Base-by-base conservation (phyloP, 2,329 filamentous ascomycete genomes). In the Cyphellophora europaea region DNA sequence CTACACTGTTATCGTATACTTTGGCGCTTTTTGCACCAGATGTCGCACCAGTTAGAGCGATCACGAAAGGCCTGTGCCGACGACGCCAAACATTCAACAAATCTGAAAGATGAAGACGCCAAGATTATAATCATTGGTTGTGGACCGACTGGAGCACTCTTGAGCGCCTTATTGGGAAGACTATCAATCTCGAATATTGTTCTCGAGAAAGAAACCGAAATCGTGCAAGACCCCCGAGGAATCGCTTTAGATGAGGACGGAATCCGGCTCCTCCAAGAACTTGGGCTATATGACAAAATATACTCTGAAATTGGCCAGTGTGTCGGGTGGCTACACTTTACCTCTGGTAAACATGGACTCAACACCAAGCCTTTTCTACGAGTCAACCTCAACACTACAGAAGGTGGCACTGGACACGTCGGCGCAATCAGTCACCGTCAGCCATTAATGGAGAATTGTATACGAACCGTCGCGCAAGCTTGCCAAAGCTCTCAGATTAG, bases 201-300 rank as follows among this genome's bases (percentile, higher is more conserved):
- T 2, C 21, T 58, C 3, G 53, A 57, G 25, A 51, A 46, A 32
- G 52, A 53, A 16, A 17, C 31, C 18, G 48, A 48, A n/a, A 51
- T 57, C 11, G 54, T 49, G 2, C 51, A 50, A 2, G 55, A 58
- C 33, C 54, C 55, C 2, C 41, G 54, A 14, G 55, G 52, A 4
- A 56, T 57, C n/a, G 49, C 49, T 5, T 37, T 57, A 4, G 53
- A 57, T 21, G 53, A 57, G 27, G 55, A 57, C 28, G 54, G 53
- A 0, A 55, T 57, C 29, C 47, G 54, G 5, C 35, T 47, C 8
- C 23, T 56, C 1, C 54, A 57, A 30, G 50, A 47, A 3, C 14
- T 53, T 10, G 55, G 53, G 3, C 33, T 56, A 11, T 56, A 56
- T 19, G 36, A 48, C 15, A 33, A 37, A 8, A 41, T 56, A 1